Base-by-base conservation (phyloP, 176 grass and related monocot genomes). In the Hsuehochloa calcarea region DNA sequence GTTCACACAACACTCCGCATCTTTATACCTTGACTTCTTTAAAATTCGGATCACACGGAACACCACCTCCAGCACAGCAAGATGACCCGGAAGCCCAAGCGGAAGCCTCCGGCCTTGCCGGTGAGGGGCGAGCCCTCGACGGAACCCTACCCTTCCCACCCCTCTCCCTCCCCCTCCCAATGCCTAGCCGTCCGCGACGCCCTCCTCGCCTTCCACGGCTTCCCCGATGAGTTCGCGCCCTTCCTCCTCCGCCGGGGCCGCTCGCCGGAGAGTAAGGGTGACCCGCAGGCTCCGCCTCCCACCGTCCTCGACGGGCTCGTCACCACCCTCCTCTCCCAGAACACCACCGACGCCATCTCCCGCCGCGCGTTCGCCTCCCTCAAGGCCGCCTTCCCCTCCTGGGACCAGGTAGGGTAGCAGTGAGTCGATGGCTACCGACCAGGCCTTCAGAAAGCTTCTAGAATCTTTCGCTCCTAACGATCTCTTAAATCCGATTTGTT, bases 291-390 rank as follows among this genome's bases (percentile, higher is more conserved):
- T 16, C 39, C 15, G 40, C 46, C 20, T 0, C 45, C 86, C 29
- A 83, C 93, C 31, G 88, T 99, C 27, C 88, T 99, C 1, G 93
- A 99, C 12, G 93, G 93, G 1, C 90, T 99, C 17, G 75, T 99
- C 56, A 80, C 70, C 70, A 99, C 91, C n/a, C 84, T 99, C 9
- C 90, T 94, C 40, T 99, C 93, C 1, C 96, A 99, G 84, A 99
- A 99, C 84, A 92, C 96, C 40, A 99, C 91, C 6, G 96, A 99
- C 15, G 85, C 81, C 69, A 94, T 94, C 90, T 96, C 93, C 17
- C 85, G 88, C 77, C 86, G 83, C 74, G 93, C 96, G 4, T 99
- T 96, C 68, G 77, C 79, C 39, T 89, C 90, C 46, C 93, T 99
- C 78, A 99, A 96, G 79, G 71, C 81, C 43, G 77, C 86, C 0